These are phyloP conservation scores for Lotus japonicus DNA, from an alignment of 306 rosid genomes.

Conservation along the genomic window DNA sequence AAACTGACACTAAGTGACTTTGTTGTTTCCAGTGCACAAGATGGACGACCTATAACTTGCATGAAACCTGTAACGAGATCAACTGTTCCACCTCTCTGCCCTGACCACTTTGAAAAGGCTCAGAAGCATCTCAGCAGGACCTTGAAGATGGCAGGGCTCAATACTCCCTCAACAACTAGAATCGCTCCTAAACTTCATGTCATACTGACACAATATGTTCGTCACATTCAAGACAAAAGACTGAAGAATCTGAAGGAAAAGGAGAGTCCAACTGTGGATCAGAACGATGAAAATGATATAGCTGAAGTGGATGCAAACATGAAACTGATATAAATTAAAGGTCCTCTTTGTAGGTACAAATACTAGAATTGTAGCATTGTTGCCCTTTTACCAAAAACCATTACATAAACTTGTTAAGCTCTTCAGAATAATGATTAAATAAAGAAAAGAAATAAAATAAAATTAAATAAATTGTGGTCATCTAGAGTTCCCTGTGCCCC, in stretches of 20 bases:
- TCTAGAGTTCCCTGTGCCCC: no score
- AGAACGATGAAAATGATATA: slow-evolving; percentile 26
- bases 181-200: slow-evolving; percentile 51
- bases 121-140: slow-evolving; percentile 49
- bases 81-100: slow-evolving; percentile 50
- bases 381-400: neutral
- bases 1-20: neutral
- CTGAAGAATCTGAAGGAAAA: slow-evolving; percentile 25
- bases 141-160: slow-evolving; percentile 45
- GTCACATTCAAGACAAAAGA: slow-evolving; percentile 46
- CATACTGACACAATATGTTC: slow-evolving; percentile 33
- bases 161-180: slow-evolving; percentile 36
- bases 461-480: no score
- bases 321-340: neutral
- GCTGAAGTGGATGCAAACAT: slow-evolving; percentile 10
- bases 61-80: slow-evolving; percentile 64
- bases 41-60: slow-evolving; percentile 58
- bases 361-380: neutral
- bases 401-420: no score
- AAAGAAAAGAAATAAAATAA: no score
- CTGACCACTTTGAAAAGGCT: slow-evolving; percentile 44
- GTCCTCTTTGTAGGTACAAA: neutral
- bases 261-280: slow-evolving; percentile 8
- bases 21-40: slow-evolving; percentile 37
- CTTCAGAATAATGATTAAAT: no score